These are phyloP conservation scores for Larix sibirica DNA, from an alignment of 83 land plant genomes.

Conservation along the genomic window DNA sequence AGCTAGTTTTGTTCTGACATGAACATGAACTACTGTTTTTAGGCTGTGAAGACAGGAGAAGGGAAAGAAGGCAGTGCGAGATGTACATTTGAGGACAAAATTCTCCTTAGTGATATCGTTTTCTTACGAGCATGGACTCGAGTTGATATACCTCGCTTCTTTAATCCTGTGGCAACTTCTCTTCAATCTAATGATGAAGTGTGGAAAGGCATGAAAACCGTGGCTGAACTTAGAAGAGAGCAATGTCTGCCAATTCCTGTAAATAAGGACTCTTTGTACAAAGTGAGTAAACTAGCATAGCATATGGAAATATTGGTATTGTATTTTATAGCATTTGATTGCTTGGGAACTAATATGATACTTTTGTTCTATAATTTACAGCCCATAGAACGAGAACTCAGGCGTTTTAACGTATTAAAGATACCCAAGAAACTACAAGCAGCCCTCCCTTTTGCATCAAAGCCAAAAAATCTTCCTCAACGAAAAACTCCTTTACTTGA, in stretches of 20 bases:
- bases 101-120: constrained; percentile 93
- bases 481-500: constrained; percentile 63
- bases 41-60: constrained; percentile 92
- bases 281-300: constrained; percentile 42
- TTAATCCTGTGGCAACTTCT: constrained; percentile 79
- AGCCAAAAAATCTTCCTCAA: constrained; percentile 68
- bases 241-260: constrained; percentile 72
- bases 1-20: background rate
- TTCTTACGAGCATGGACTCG: constrained; percentile 91
- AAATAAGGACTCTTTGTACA: constrained; percentile 88
- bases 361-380: constrained; percentile 25
- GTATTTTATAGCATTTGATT: background rate
- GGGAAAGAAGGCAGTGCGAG: constrained; percentile 96
- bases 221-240: constrained; percentile 80
- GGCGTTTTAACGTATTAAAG: constrained; percentile 83
- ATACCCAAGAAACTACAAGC: constrained; percentile 77
- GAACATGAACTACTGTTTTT: constrained; percentile 8
- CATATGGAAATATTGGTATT: background rate
- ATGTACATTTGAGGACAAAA: constrained; percentile 98
- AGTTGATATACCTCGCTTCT: constrained; percentile 85
- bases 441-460: constrained; percentile 88
- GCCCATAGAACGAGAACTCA: constrained; percentile 82
- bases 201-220: constrained; percentile 97
- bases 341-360: background rate
- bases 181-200: constrained; percentile 76